phyloP scores from a whole-genome alignment of 805 yeast genomes.

The Lipomyces mesembrius region DNA sequence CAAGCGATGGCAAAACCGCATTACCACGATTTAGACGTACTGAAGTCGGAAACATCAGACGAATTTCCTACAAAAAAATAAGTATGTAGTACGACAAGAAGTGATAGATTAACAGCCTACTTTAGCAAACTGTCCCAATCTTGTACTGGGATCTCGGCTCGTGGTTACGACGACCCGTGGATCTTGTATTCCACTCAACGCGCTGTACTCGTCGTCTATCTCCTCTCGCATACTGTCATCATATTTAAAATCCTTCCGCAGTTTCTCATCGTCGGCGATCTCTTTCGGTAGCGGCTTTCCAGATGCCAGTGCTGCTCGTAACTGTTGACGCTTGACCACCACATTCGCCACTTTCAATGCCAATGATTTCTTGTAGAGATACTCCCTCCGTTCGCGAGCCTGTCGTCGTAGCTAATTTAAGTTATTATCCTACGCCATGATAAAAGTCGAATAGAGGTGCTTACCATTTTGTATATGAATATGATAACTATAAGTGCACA shows the following conservation, averaged over 20 bases:
- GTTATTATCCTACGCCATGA: neutral
- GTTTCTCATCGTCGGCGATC: constrained; percentile 78
- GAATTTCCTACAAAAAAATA: constrained; percentile 58
- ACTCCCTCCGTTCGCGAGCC: constrained; percentile 95
- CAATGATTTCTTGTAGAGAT: constrained; percentile 83
- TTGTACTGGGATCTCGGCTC: constrained; percentile 85
- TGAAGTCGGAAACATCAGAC: constrained; percentile 85
- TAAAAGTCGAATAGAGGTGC: neutral
- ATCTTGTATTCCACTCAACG: constrained; percentile 82
- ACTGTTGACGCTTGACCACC: constrained; percentile 82
- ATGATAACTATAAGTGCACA: neutral
- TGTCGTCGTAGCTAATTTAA: constrained; percentile 62
- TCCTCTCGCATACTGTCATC: constrained; percentile 72
- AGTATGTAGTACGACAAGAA: neutral
- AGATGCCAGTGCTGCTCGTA: constrained; percentile 84
- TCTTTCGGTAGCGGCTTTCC: constrained; percentile 92
- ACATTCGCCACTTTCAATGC: constrained; percentile 87
- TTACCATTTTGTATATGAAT: neutral
- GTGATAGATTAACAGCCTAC: constrained; percentile 9
- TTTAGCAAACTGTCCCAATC: constrained; percentile 86
- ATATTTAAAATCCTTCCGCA: constrained; percentile 80
- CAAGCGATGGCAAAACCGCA: constrained; percentile 81
- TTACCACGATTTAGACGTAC: constrained; percentile 92
- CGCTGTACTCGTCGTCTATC: constrained; percentile 90
- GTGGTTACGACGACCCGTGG: constrained; percentile 94